Evolutionary conservation across 768 basidiomycete species (phyloP).

Genomic region (Agrocybe chaxingu): DNA sequence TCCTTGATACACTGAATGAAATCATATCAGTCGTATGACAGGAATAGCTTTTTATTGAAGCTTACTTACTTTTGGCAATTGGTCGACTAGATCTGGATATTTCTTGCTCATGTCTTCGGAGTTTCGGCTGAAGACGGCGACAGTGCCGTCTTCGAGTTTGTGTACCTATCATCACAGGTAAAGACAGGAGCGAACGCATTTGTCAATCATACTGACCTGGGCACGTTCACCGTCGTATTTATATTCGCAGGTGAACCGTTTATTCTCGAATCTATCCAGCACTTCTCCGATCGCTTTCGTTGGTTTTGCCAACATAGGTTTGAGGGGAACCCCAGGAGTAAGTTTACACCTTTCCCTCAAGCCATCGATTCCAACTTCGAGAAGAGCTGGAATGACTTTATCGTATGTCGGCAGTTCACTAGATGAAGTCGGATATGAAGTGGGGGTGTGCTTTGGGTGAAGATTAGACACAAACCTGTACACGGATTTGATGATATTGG

Average conservation of each 20-base stretch:
- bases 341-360: slow-evolving; percentile 80
- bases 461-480: slow-evolving; percentile 64
- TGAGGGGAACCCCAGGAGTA: slow-evolving; percentile 93
- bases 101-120: slow-evolving; percentile 99
- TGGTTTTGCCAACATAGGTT: slow-evolving; percentile 99
- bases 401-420: slow-evolving; percentile 96
- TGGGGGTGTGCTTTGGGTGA: slow-evolving; percentile 5
- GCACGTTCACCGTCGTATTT: slow-evolving; percentile 99
- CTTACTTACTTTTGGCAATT: slow-evolving; percentile 71
- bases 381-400: slow-evolving; percentile 83
- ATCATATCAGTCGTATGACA: neutral
- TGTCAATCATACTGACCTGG: slow-evolving; percentile 47
- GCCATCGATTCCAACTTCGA: slow-evolving; percentile 71
- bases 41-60: neutral
- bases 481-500: slow-evolving; percentile 79
- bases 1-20: slow-evolving; percentile 75
- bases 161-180: slow-evolving; percentile 59
- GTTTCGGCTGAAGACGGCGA: slow-evolving; percentile 94
- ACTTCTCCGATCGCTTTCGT: slow-evolving; percentile 99
- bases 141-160: slow-evolving; percentile 72
- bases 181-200: neutral
- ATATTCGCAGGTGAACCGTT: slow-evolving; percentile 97
- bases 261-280: slow-evolving; percentile 92
- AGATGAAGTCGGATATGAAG: slow-evolving; percentile 23
- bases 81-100: slow-evolving; percentile 96